These are phyloP conservation scores for Forsythia viridissima DNA, from an alignment of 257 asterid species.

Conservation along the genomic window DNA sequence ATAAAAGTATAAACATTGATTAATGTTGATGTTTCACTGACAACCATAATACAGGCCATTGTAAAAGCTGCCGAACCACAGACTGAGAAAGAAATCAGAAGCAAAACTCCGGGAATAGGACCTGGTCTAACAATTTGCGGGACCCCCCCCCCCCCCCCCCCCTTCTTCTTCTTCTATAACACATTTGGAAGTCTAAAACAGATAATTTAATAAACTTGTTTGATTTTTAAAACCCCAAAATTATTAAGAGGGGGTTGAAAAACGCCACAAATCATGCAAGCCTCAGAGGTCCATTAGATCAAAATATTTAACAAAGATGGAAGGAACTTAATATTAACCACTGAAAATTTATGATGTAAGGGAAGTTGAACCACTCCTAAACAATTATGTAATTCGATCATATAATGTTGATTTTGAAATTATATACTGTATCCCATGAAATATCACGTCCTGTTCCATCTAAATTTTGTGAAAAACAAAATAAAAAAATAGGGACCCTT, in stretches of 20 bases:
- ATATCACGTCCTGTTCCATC: not conserved
- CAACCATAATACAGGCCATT: not conserved
- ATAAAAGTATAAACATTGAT: not conserved
- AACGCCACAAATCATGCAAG: conserved; percentile 3
- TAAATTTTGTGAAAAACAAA: not conserved
- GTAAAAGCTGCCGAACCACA: not conserved
- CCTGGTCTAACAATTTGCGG: not conserved
- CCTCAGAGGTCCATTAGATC: conserved; percentile 1
- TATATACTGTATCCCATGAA: not conserved
- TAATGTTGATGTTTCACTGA: not conserved
- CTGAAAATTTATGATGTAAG: not conserved
- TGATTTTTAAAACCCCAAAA: not conserved
- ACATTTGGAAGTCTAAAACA: conserved; percentile 9
- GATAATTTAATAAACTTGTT: not conserved
- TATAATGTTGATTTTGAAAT: not conserved
- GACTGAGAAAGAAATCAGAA: not conserved
- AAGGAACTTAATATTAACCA: not conserved
- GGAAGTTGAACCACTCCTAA: not conserved
- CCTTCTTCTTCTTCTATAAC: not conserved
- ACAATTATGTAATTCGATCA: not conserved
- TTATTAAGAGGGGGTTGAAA: conserved; percentile 16
- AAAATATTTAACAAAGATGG: not conserved
- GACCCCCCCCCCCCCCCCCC: too few species aligned
- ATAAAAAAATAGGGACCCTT: too few species aligned
- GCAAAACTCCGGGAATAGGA: not conserved